Evolutionary conservation across 1,284 basidiomycete species (phyloP).

Genomic region (Trichosporon faecale): DNA sequence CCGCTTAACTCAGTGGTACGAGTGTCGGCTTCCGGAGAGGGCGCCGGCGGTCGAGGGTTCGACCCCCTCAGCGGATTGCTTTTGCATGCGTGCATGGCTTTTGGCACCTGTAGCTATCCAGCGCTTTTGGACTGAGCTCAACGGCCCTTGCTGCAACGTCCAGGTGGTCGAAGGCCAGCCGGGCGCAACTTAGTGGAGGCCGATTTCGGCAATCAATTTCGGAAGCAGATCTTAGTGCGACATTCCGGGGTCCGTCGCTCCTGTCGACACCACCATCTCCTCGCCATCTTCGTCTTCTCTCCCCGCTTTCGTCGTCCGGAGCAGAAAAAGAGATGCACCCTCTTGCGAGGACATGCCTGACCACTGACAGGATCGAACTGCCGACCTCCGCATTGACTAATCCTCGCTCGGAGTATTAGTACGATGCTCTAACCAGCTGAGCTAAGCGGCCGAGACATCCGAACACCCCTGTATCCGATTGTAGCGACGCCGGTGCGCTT

Average conservation of each 20-base stretch:
- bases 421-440: background rate
- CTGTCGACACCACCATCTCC: too few relatives aligned
- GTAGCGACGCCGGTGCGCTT: too few relatives aligned
- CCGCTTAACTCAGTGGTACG: conserved; percentile 5
- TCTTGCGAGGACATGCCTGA: background rate
- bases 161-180: too few relatives aligned
- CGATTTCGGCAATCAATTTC: background rate
- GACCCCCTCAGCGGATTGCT: conserved; percentile 5
- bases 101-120: background rate
- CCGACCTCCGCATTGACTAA: background rate
- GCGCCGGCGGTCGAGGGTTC: conserved; percentile 3
- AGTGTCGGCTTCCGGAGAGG: conserved; percentile 5
- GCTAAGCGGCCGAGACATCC: background rate
- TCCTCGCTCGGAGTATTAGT: background rate
- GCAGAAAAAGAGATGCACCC: background rate
- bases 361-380: background rate
- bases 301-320: background rate
- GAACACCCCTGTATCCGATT: too few relatives aligned
- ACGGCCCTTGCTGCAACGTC: too few relatives aligned
- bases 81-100: background rate
- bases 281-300: too few relatives aligned
- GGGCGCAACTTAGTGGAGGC: background rate
- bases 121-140: too few relatives aligned
- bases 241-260: background rate
- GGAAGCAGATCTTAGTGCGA: background rate